phyloP scores from a whole-genome alignment of 768 basidiomycete species.

The Mycena amicta region DNA sequence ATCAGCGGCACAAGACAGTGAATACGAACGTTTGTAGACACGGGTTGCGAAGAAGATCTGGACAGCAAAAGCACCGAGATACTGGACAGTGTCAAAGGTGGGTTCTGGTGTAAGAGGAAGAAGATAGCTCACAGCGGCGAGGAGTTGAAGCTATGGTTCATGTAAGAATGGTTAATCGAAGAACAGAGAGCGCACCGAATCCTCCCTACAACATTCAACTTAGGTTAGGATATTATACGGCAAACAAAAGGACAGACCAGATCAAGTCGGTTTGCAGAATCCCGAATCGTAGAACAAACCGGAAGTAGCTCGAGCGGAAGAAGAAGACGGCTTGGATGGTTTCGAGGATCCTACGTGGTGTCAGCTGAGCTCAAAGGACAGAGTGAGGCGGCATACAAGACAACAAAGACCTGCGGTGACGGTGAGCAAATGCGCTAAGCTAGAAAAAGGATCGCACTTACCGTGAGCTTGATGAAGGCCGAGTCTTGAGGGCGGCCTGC shows the following conservation, averaged over 20 bases:
- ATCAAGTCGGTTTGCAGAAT: slow-evolving; percentile 3
- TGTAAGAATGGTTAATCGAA: too few relatives aligned
- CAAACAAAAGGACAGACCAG: slow-evolving; percentile 2
- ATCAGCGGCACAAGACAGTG: too few relatives aligned
- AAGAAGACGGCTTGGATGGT: slow-evolving; percentile 18
- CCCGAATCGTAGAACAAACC: slow-evolving; percentile 12
- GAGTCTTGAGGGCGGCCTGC: slow-evolving; percentile 1
- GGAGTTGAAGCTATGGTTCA: too few relatives aligned
- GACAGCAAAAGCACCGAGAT: slow-evolving; percentile 14
- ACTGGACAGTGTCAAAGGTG: slow-evolving; percentile 2
- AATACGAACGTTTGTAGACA: slow-evolving; percentile 5
- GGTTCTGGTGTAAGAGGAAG: neutral
- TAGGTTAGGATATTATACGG: neutral
- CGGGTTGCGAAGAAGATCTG: slow-evolving; percentile 13
- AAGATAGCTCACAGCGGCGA: slow-evolving; percentile 7
- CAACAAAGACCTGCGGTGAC: slow-evolving; percentile 6
- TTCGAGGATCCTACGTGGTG: slow-evolving; percentile 7
- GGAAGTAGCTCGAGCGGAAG: slow-evolving; percentile 11
- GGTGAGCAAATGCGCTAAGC: neutral
- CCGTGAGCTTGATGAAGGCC: slow-evolving; percentile 1
- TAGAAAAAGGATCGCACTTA: neutral
- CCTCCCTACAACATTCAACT: slow-evolving; percentile 6
- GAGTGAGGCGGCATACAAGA: slow-evolving; percentile 5
- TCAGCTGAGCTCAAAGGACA: neutral
- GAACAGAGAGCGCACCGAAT: too few relatives aligned